Conservation (phyloP, 768 basidiomycete genomes). For the Russula foetens region DNA sequence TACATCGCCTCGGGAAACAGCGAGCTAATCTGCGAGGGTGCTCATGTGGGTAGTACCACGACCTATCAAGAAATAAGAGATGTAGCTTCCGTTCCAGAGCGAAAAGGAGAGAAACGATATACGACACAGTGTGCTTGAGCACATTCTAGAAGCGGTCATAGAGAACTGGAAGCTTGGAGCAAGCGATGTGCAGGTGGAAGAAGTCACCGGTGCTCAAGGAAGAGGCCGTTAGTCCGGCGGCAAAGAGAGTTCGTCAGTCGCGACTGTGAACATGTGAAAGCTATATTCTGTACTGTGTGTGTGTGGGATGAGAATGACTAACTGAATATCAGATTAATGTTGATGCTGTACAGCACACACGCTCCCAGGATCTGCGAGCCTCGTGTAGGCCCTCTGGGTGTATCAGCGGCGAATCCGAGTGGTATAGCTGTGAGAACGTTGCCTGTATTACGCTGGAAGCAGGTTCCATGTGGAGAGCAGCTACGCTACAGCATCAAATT, state of each 20-base stretch:
- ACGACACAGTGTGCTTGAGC: background rate
- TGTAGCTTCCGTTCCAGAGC: background rate
- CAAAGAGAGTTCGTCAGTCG: background rate
- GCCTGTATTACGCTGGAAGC: background rate
- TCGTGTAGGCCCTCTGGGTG: background rate
- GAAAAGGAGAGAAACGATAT: background rate
- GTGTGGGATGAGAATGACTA: background rate
- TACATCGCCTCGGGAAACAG: background rate
- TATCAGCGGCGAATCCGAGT: background rate
- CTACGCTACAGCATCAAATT: background rate
- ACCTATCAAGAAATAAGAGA: conserved; percentile 9
- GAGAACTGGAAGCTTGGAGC: conserved; percentile 12
- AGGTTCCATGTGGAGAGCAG: background rate
- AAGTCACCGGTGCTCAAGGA: background rate
- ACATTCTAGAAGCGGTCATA: conserved; percentile 12
- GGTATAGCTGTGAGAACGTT: background rate
- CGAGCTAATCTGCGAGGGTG: background rate
- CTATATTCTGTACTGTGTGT: too few relatives aligned
- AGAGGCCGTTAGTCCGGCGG: background rate
- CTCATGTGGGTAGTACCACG: background rate
- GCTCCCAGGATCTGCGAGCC: conserved; percentile 14
- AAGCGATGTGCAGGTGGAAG: background rate
- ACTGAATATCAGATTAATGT: background rate
- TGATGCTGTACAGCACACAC: too few relatives aligned
- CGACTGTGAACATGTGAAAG: background rate